Evolutionary conservation across 768 basidiomycete genomes (phyloP), one percentile per base, ranked within the genome.

Genomic region (Lactifluus subvellereus): DNA sequence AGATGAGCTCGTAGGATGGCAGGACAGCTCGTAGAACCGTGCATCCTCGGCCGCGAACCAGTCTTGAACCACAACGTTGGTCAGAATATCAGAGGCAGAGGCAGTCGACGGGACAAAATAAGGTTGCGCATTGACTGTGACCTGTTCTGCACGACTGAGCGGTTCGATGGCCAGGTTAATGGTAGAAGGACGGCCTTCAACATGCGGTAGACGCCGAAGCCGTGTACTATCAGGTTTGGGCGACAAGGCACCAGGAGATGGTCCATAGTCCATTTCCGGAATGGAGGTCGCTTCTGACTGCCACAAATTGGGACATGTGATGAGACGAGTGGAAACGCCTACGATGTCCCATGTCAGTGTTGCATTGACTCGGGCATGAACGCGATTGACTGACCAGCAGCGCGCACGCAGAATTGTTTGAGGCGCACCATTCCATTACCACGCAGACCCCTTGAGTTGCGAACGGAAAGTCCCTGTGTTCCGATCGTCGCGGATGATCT

Each of bases 41-140:
- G 27, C 45, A 8, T 52, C 59, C 3, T 55, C 48, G 38, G 3
- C 5, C 8, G 47, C 59, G 8, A 64, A n/a, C 53, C 37, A 48
- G 54, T 64, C 58, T 55, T 60, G 63, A 14, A 64, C 14, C 5
- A 54, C 58, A 11, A 64, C 54, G 20, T 60, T 55, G 48, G 54
- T 50, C 40, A 64, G 54, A 18, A 64, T 45, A 18, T 64, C 63
- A 2, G 54, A 50, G 18, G 63, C 63, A 33, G 63, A 60, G n/a
- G 58, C 63, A 30, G 58, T 64, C 10, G 62, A 51, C 33, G 20
- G 54, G 42, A 64, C 63, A 33, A 64, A 64, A 18, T 55, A 60
- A 10, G 63, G 58, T 37, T 20, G 40, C 22, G 37, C 54, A 18
- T 51, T 56, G 32, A 59, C 47, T n/a, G 20, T 6, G 40, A 47